Evolutionary conservation across 306 rosid genomes (phyloP).

Genomic region (Quercus aquifolioides): DNA sequence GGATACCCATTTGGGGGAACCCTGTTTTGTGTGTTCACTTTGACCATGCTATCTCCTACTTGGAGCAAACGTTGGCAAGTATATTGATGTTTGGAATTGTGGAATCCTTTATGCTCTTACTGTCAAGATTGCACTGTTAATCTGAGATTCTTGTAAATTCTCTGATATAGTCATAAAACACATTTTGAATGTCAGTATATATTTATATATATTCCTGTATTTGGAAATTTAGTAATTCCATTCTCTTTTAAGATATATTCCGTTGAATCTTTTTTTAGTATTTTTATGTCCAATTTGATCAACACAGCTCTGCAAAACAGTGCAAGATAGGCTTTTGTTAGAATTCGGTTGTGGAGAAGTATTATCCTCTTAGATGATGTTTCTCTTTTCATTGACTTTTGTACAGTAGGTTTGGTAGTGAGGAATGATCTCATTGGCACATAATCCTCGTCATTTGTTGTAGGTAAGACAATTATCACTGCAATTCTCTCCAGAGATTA

Average conservation of each 20-base stretch:
- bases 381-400: not conserved
- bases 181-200: too few relatives aligned
- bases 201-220: too few relatives aligned
- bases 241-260: not conserved
- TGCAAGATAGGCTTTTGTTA: not conserved
- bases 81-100: not conserved
- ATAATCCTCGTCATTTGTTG: slow-evolving; percentile 14
- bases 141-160: not conserved
- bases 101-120: not conserved
- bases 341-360: not conserved
- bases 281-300: not conserved
- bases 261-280: not conserved
- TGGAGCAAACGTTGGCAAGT: not conserved
- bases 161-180: not conserved
- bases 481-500: slow-evolving; percentile 30
- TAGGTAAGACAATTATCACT: slow-evolving; percentile 59
- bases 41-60: not conserved
- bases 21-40: too few relatives aligned
- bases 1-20: too few relatives aligned
- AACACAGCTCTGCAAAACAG: not conserved
- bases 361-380: not conserved
- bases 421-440: not conserved
- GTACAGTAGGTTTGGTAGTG: not conserved
- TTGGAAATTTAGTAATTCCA: not conserved
- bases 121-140: not conserved